Percentiles rank a stretch among this genome's conserved stretches.
Conservation (phyloP, 768 basidiomycete species). For the Boletus eberwhitei region DNA sequence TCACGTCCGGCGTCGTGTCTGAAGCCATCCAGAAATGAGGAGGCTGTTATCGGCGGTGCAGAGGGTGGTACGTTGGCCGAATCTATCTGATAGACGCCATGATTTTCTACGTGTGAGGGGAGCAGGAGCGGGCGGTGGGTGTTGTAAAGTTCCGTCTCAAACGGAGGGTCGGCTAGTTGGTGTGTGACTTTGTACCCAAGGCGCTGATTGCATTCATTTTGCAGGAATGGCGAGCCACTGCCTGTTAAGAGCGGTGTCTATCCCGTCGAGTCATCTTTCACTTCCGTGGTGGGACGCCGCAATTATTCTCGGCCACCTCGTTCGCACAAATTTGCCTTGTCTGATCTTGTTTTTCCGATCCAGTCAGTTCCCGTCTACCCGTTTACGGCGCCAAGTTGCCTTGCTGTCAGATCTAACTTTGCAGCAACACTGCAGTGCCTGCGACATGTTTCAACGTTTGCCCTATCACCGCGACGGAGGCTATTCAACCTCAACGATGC, state of each 20-base stretch:
- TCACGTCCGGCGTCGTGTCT: not conserved
- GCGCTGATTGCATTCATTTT: conserved; percentile 27
- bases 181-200: conserved; percentile 12
- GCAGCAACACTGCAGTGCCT: conserved; percentile 30
- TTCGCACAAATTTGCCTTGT: conserved; percentile 17
- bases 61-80: conserved; percentile 1
- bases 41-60: conserved; percentile 22
- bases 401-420: conserved; percentile 29
- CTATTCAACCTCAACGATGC: conserved; percentile 28
- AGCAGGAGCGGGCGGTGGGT: not conserved
- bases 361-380: conserved; percentile 12
- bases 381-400: conserved; percentile 23
- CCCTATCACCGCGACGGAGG: conserved; percentile 33
- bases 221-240: conserved; percentile 22
- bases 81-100: conserved; percentile 11
- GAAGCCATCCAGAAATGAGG: not conserved
- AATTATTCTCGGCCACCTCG: conserved; percentile 15
- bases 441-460: conserved; percentile 34
- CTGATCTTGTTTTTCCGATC: conserved; percentile 24
- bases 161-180: conserved; percentile 17
- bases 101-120: not conserved
- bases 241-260: conserved; percentile 21
- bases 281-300: conserved; percentile 23
- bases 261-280: conserved; percentile 10
- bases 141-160: conserved; percentile 15